Evolutionary conservation across 345 rosid species (phyloP).

Genomic region (Conringia planisiliqua): DNA sequence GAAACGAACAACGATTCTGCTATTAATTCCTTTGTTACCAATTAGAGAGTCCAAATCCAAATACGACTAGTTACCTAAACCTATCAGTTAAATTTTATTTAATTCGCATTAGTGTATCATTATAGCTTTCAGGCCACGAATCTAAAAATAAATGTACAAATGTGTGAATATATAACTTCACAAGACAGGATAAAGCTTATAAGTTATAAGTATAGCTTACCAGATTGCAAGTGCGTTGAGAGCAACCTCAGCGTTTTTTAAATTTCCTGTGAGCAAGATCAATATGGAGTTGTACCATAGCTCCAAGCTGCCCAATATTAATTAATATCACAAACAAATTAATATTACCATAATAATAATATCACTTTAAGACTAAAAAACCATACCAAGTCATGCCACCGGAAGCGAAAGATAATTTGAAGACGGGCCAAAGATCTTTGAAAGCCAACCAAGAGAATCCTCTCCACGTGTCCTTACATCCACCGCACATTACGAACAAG

Average conservation of each 20-base stretch:
- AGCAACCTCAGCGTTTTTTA: conserved; percentile 59
- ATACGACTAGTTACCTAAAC: background rate
- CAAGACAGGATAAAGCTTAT: background rate
- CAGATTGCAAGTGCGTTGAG: conserved; percentile 88
- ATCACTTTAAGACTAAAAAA: background rate
- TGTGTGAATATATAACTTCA: background rate
- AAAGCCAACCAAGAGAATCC: conserved; percentile 57
- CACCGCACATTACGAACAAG: conserved; percentile 39
- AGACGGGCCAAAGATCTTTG: conserved; percentile 42
- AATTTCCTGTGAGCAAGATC: conserved; percentile 59
- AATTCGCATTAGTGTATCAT: background rate
- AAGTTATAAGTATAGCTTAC: conserved; percentile 32
- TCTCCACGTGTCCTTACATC: conserved; percentile 62
- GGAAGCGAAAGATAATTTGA: conserved; percentile 42
- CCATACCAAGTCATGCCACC: conserved; percentile 65
- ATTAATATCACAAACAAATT: background rate
- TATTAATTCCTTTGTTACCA: background rate
- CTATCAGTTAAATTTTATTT: background rate
- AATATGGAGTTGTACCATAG: conserved; percentile 73
- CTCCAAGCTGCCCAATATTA: conserved; percentile 50
- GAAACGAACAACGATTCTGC: background rate
- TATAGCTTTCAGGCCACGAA: background rate
- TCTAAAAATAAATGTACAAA: background rate
- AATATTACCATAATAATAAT: background rate
- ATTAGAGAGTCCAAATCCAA: background rate